Evolutionary conservation across 768 basidiomycete genomes (phyloP).

Genomic region (Suillus plorans): DNA sequence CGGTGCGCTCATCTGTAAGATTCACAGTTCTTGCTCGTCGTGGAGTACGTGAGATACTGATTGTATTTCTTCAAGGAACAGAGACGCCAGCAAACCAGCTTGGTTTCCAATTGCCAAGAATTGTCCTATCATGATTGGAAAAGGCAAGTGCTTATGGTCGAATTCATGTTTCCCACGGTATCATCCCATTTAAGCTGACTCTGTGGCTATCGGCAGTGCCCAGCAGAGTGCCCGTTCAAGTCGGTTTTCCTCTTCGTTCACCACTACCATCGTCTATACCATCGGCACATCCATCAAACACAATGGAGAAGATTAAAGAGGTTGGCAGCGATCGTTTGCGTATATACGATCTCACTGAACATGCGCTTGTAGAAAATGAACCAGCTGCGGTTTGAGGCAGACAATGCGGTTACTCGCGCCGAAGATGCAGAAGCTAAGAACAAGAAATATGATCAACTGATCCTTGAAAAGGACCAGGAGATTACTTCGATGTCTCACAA

Average conservation of each 20-base stretch:
- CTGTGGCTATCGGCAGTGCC: conserved; percentile 16
- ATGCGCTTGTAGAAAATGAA: conserved; percentile 62
- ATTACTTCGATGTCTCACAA: conserved; percentile 77
- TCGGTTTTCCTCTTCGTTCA: conserved; percentile 13
- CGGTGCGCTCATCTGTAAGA: conserved; percentile 53
- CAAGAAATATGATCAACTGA: conserved; percentile 70
- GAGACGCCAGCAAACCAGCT: neutral
- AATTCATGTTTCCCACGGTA: conserved; percentile 34
- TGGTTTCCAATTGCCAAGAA: neutral
- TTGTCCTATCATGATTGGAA: conserved; percentile 30
- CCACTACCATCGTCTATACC: conserved; percentile 6
- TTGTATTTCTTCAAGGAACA: conserved; percentile 3
- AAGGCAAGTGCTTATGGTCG: conserved; percentile 23
- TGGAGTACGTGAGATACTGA: conserved; percentile 3
- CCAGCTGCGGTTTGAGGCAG: conserved; percentile 81
- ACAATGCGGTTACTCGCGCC: conserved; percentile 75
- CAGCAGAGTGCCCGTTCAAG: conserved; percentile 5
- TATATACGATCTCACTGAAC: conserved; percentile 3
- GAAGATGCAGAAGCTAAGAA: conserved; percentile 84
- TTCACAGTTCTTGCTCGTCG: conserved; percentile 1
- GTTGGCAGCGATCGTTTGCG: conserved; percentile 16
- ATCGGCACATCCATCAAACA: conserved; percentile 15
- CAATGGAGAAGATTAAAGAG: conserved; percentile 52
- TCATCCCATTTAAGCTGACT: conserved; percentile 22
- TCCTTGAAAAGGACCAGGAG: conserved; percentile 85